Evolutionary conservation across 139 green algal species (phyloP).

Genomic region (Tetradesmus lagerheimii): DNA sequence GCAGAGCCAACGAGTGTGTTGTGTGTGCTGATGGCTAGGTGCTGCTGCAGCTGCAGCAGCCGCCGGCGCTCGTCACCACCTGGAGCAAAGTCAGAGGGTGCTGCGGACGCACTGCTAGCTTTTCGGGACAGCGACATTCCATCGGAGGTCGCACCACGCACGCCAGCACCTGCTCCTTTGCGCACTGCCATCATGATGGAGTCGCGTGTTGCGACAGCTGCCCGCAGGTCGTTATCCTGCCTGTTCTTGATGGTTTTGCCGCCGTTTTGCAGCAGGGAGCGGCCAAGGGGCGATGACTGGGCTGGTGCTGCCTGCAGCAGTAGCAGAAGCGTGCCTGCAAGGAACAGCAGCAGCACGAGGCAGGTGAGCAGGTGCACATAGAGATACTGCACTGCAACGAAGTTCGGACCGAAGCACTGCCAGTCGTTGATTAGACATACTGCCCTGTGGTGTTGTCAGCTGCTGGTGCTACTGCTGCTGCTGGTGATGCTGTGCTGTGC

Average conservation of each 20-base stretch:
- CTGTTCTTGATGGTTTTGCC: neutral
- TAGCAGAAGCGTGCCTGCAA: neutral
- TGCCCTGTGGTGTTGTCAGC: too few species aligned
- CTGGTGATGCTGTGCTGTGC: neutral
- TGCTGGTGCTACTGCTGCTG: neutral
- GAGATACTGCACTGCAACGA: too few species aligned
- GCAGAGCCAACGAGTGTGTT: too few species aligned
- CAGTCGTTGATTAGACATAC: too few species aligned
- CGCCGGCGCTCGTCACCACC: neutral
- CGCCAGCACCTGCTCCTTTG: neutral
- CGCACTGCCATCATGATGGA: neutral
- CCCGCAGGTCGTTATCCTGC: neutral
- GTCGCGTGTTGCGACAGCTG: neutral
- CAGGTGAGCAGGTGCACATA: neutral
- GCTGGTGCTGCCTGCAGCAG: neutral
- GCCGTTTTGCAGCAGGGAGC: neutral
- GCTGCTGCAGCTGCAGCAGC: neutral
- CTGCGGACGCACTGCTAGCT: neutral
- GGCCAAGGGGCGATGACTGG: neutral
- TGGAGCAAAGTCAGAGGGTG: neutral
- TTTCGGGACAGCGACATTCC: neutral
- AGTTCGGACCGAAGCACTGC: too few species aligned
- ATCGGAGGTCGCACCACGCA: neutral
- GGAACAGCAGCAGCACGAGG: neutral
- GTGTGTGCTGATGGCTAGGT: neutral